phyloP scores from a whole-genome alignment of 768 basidiomycete species.

The Panus rudis region DNA sequence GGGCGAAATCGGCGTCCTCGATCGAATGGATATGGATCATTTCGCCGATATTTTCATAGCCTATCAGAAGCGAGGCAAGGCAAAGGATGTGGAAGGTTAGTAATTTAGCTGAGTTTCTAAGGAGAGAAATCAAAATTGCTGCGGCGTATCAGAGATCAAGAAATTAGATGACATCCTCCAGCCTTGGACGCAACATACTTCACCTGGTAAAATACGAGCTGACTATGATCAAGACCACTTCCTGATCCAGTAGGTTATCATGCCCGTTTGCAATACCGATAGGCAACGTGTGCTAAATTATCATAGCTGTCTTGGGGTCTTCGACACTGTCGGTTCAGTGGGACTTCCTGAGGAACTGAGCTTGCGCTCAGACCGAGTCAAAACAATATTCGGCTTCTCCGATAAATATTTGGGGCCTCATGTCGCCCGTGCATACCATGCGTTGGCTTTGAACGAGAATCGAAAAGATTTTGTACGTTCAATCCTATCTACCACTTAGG shows the following conservation, averaged over 20 bases:
- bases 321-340: slow-evolving; percentile 71
- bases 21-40: slow-evolving; percentile 65
- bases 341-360: slow-evolving; percentile 64
- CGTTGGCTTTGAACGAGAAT: slow-evolving; percentile 61
- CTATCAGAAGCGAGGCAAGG: slow-evolving; percentile 57
- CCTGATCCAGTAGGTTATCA: slow-evolving; percentile 48
- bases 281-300: background rate
- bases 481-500: background rate
- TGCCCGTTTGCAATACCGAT: background rate
- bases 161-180: slow-evolving; percentile 37
- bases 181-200: slow-evolving; percentile 46
- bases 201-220: slow-evolving; percentile 48
- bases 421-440: slow-evolving; percentile 59
- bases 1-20: slow-evolving; percentile 67
- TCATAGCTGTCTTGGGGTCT: slow-evolving; percentile 60
- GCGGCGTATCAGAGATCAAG: slow-evolving; percentile 25
- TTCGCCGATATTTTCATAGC: slow-evolving; percentile 57
- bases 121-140: background rate
- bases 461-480: slow-evolving; percentile 59
- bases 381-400: slow-evolving; percentile 57
- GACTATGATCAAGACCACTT: slow-evolving; percentile 41
- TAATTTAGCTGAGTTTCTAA: background rate
- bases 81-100: slow-evolving; percentile 38
- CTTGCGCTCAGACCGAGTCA: slow-evolving; percentile 34
- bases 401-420: slow-evolving; percentile 55